A percentile compares a stretch with the other conserved stretches of the same genome.
Conservation (phyloP, 177 flowering plant genomes). For the Vitis hybrid region DNA sequence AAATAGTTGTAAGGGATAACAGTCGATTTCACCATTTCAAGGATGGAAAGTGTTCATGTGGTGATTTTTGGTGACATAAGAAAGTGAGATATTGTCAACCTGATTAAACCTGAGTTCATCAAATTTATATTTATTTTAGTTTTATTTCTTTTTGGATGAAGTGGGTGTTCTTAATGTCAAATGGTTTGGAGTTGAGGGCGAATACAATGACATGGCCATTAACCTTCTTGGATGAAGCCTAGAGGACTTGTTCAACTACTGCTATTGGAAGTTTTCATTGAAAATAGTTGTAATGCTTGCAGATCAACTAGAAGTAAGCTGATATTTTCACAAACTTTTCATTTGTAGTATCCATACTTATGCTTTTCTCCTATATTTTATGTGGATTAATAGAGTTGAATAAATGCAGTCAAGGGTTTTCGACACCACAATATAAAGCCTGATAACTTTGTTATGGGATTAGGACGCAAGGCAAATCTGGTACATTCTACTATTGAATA, state of each 20-base stretch:
- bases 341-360: not conserved
- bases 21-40: constrained; percentile 72
- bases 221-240: constrained; percentile 48
- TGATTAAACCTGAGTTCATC: too few relatives aligned
- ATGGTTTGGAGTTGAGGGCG: constrained; percentile 48
- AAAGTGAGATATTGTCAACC: too few relatives aligned
- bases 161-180: constrained; percentile 9
- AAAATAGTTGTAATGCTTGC: constrained; percentile 48
- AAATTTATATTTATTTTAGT: too few relatives aligned
- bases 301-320: constrained; percentile 30
- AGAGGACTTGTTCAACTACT: constrained; percentile 43
- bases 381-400: constrained; percentile 45
- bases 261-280: constrained; percentile 35
- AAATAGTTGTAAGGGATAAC: constrained; percentile 70
- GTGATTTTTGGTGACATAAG: constrained; percentile 61
- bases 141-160: too few relatives aligned
- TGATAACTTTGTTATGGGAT: constrained; percentile 54
- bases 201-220: constrained; percentile 44
- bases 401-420: constrained; percentile 49
- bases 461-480: constrained; percentile 55
- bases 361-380: not conserved
- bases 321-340: not conserved
- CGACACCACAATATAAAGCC: constrained; percentile 57
- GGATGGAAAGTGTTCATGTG: constrained; percentile 67
- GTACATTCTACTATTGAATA: constrained; percentile 7